Evolutionary conservation across 768 basidiomycete genomes (phyloP).

Genomic region (Myochromella boudieri): DNA sequence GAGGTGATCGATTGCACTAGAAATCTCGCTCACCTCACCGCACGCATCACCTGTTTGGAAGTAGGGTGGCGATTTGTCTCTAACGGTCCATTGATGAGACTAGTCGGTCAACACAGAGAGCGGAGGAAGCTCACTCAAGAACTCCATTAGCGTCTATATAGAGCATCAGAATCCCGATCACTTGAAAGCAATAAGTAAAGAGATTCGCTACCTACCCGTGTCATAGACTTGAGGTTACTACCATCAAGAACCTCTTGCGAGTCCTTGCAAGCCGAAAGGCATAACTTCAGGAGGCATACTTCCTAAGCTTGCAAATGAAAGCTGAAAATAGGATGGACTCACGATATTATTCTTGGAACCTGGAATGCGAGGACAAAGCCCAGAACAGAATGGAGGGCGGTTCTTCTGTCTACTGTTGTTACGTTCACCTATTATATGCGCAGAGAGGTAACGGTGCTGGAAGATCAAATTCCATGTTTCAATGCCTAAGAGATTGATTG

Average conservation of each 20-base stretch:
- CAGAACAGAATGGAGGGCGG: neutral
- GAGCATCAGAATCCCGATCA: neutral
- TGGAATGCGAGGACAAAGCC: neutral
- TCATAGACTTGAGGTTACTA: neutral
- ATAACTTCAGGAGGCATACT: neutral
- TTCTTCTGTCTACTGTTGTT: neutral
- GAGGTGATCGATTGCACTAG: neutral
- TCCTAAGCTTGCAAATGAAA: neutral
- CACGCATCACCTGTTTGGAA: constrained; percentile 1
- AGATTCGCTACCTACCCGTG: neutral
- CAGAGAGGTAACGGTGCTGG: too few species aligned
- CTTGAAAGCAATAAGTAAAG: neutral
- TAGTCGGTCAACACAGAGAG: neutral
- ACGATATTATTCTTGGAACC: neutral
- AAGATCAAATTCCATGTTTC: too few species aligned
- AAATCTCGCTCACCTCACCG: neutral
- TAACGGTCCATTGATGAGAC: neutral
- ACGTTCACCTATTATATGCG: neutral
- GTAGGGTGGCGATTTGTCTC: neutral
- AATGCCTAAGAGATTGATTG: too few species aligned
- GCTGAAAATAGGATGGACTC: neutral
- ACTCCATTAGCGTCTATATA: neutral
- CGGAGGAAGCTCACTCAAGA: neutral
- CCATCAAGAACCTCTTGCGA: neutral
- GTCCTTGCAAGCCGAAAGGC: constrained; percentile 8